Conservation (phyloP, 176 grass and related monocot species). For the Aegilops speltoides region DNA sequence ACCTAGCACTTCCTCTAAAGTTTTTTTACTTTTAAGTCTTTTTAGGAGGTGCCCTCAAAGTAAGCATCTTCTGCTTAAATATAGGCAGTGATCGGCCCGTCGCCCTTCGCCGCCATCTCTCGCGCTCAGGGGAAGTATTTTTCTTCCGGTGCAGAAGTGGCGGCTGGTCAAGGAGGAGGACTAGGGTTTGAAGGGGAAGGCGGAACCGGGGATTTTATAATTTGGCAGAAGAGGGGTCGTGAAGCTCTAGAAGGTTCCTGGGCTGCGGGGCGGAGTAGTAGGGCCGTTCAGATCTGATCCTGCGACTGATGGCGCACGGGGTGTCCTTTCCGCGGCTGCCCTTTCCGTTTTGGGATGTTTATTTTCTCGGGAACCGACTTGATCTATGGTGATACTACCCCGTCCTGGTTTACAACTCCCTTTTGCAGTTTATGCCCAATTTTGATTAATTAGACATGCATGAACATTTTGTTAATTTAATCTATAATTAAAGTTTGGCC, state of each 20-base stretch:
- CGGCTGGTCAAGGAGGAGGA: background rate
- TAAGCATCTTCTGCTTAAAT: too few species aligned
- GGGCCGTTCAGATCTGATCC: slow-evolving; percentile 25
- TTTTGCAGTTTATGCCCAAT: too few species aligned
- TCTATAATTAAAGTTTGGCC: too few species aligned
- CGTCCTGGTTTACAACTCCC: too few species aligned
- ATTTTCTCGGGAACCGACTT: too few species aligned
- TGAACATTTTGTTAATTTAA: too few species aligned
- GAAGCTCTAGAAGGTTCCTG: slow-evolving; percentile 50
- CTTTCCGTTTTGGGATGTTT: background rate
- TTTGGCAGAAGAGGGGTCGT: too few species aligned
- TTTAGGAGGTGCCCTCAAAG: too few species aligned
- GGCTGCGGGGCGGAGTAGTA: background rate
- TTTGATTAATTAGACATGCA: too few species aligned
- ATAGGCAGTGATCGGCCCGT: slow-evolving; percentile 63
- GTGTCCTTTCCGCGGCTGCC: background rate
- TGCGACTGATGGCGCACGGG: background rate
- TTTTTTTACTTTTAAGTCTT: too few species aligned
- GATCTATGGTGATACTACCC: too few species aligned
- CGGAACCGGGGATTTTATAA: background rate
- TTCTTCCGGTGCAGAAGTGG: background rate
- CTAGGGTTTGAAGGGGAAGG: slow-evolving; percentile 46
- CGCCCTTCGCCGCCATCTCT: slow-evolving; percentile 60
- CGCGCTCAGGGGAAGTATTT: background rate
- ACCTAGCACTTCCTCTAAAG: too few species aligned